These are phyloP conservation scores for Ophiosphaerella herpotricha DNA, from an alignment of 2,329 filamentous ascomycete genomes.

Conservation along the genomic window DNA sequence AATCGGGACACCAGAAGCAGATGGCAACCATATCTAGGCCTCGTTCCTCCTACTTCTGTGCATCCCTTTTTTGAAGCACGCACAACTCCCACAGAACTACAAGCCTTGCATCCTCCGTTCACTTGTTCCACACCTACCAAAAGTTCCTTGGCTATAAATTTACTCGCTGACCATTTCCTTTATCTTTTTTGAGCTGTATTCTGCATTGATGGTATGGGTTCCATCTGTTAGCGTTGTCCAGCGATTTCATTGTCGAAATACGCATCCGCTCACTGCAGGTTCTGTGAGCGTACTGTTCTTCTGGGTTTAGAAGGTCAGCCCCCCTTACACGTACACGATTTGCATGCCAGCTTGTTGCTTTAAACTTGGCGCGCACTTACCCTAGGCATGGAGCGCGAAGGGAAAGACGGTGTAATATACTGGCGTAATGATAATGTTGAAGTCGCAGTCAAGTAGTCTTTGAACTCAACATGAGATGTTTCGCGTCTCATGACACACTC, in stretches of 20 bases:
- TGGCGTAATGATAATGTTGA: constrained; percentile 9
- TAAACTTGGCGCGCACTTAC: neutral
- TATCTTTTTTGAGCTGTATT: constrained; percentile 9
- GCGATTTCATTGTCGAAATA: constrained; percentile 7
- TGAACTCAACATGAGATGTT: neutral
- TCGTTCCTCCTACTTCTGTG: neutral
- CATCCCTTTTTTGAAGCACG: neutral
- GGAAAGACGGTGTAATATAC: neutral
- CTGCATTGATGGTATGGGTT: constrained; percentile 12
- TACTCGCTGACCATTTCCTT: constrained; percentile 14
- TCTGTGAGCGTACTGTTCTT: constrained; percentile 11
- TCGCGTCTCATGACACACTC: too few relatives aligned
- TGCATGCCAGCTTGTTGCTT: constrained; percentile 4
- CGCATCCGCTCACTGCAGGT: constrained; percentile 14
- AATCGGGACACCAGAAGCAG: constrained; percentile 26
- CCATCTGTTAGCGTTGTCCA: constrained; percentile 4
- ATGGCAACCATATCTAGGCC: constrained; percentile 4
- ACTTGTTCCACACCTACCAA: constrained; percentile 3
- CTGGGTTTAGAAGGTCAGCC: neutral
- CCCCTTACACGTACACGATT: constrained; percentile 11
- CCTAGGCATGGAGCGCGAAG: neutral
- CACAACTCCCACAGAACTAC: neutral
- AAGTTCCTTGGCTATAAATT: constrained; percentile 27
- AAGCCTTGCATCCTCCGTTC: neutral
- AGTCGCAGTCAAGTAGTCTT: neutral